Base-by-base conservation (phyloP, 805 yeast genomes). In the Wickerhamomyces ciferrii region DNA sequence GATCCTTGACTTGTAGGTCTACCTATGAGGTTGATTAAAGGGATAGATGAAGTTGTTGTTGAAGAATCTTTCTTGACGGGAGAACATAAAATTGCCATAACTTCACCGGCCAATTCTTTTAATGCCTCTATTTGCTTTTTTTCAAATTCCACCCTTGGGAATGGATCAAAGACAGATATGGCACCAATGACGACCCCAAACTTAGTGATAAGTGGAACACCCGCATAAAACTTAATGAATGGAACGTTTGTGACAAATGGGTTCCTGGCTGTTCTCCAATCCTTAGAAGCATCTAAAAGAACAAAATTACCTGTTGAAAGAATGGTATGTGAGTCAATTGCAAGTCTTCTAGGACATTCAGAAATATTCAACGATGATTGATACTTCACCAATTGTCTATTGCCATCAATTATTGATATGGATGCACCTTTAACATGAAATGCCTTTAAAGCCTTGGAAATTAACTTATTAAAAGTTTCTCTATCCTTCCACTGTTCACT, bases 251-350 rank as follows among this genome's bases (percentile, higher is more conserved):
- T 75, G 1, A 86, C 87, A 42, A 84, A 67, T 0, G 92, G 92
- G 54, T 79, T 83, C 37, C 68, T 65, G 17, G 63, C 55, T 4
- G 83, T 75, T 59, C 95, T 69, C 94, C 95, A 86, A 58, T 86
- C 95, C 32, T 66, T 65, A 5, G 79, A 61, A 2, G 90, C 81
- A 59, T 85, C 87, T 5, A 71, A 58, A 8, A 86, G 53, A 4
- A 79, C 66, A 45, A 86, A 76, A 49, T 73, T 71, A 2, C 71
- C 80, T 7, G 68, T 61, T 0, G 90, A 82, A 32, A 86, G 63
- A 2, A 86, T 71, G 0, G 89, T 71, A 63, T 86, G 92, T 9
- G 80, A 80, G 59, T 86, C 94, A 41, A 86, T 62, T 8, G 89
- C 80, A 2, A 80, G 65, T 19, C 61, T 63, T 44, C 88, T 68